These are phyloP conservation scores for Tetrapisispora taiwanensis DNA, from an alignment of 805 yeast genomes.

Conservation along the genomic window DNA sequence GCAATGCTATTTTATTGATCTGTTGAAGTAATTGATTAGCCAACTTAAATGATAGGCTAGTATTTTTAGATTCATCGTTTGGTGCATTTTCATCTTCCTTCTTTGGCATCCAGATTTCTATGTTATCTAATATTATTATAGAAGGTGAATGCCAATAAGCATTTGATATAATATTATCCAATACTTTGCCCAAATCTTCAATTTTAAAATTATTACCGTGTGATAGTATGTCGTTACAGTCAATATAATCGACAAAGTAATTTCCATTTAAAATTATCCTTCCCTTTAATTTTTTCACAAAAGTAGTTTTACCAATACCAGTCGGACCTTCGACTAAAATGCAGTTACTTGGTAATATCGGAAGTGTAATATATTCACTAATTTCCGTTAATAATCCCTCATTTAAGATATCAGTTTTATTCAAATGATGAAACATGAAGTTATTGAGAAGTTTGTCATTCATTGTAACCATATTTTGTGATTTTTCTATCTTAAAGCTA, in stretches of 20 bases:
- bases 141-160: slow-evolving; percentile 75
- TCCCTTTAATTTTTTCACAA: slow-evolving; percentile 35
- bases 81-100: slow-evolving; percentile 28
- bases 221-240: slow-evolving; percentile 38
- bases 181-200: slow-evolving; percentile 33
- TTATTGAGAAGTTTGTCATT: too few relatives aligned
- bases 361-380: slow-evolving; percentile 9
- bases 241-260: slow-evolving; percentile 38
- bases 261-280: slow-evolving; percentile 12
- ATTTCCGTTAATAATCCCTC: slow-evolving; percentile 3
- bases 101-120: slow-evolving; percentile 55
- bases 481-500: too few relatives aligned
- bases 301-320: slow-evolving; percentile 73
- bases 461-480: not conserved
- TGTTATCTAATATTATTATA: slow-evolving; percentile 62
- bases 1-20: slow-evolving; percentile 30
- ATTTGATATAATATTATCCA: slow-evolving; percentile 34
- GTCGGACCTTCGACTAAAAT: slow-evolving; percentile 59
- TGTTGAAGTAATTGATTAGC: slow-evolving; percentile 48
- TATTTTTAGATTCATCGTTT: slow-evolving; percentile 39
- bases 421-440: not conserved
- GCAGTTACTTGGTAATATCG: slow-evolving; percentile 32
- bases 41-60: slow-evolving; percentile 45
- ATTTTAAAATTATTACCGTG: slow-evolving; percentile 14
- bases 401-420: not conserved